Percentiles rank a stretch among this genome's conserved stretches.
Conservation (phyloP, 768 basidiomycete species). For the Lactarius trivialis region DNA sequence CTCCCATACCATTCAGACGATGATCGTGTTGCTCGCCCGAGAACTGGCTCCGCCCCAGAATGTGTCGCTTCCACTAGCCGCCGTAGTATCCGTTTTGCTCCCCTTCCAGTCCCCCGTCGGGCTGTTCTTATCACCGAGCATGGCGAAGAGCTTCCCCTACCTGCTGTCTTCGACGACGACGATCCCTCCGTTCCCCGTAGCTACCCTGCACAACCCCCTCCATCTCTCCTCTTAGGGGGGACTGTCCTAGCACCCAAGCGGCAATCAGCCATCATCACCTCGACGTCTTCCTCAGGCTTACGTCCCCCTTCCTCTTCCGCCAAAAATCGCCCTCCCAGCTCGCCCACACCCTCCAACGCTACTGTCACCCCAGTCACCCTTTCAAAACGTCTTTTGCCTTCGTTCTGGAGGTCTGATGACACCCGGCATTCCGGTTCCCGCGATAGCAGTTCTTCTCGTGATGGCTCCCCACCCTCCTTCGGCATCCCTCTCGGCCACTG, state of each 20-base stretch:
- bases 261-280: not conserved
- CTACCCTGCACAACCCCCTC: constrained; percentile 9
- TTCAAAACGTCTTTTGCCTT: constrained; percentile 17
- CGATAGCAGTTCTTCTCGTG: constrained; percentile 57
- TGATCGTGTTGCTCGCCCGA: constrained; percentile 4
- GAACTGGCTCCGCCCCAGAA: constrained; percentile 1
- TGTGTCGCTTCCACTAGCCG: constrained; percentile 6
- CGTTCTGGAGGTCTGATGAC: constrained; percentile 24
- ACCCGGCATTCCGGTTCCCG: constrained; percentile 48
- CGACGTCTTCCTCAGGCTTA: not conserved
- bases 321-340: not conserved
- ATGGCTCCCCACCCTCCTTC: constrained; percentile 5
- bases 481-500: constrained; percentile 14
- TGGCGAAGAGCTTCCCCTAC: constrained; percentile 37
- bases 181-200: constrained; percentile 23
- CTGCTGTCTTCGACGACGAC: constrained; percentile 28
- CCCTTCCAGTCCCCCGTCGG: constrained; percentile 70
- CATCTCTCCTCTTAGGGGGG: constrained; percentile 21
- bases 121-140: constrained; percentile 40
- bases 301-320: not conserved
- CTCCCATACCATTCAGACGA: constrained; percentile 13
- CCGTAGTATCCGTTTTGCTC: constrained; percentile 70
- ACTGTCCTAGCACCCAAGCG: constrained; percentile 2
- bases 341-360: constrained; percentile 15
- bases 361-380: constrained; percentile 11